phyloP scores from a whole-genome alignment of 345 rosid species.

The Camelina neglecta region DNA sequence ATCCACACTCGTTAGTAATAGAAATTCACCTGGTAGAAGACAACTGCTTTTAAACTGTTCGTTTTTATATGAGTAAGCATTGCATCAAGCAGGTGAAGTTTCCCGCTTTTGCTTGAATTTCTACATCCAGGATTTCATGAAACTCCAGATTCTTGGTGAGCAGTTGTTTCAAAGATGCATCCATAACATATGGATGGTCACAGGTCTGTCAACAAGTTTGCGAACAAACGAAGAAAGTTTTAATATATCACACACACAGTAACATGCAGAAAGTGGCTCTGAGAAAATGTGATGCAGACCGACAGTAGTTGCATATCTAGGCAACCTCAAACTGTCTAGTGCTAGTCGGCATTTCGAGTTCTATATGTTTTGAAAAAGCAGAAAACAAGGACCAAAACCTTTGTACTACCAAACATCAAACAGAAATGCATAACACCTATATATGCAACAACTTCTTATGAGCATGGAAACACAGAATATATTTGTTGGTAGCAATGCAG shows the following conservation, averaged over 20 bases:
- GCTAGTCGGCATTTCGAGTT: conserved; percentile 34
- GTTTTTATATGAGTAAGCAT: conserved; percentile 68
- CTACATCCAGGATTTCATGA: conserved; percentile 63
- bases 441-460: conserved; percentile 25
- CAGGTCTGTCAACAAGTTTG: conserved; percentile 71
- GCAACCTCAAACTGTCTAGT: conserved; percentile 31
- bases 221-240: conserved; percentile 26
- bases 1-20: conserved; percentile 20
- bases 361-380: conserved; percentile 4
- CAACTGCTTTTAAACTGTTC: conserved; percentile 62
- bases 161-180: conserved; percentile 50
- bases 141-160: conserved; percentile 48
- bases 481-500: conserved; percentile 25
- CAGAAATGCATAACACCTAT: conserved; percentile 8
- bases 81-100: conserved; percentile 73
- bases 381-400: conserved; percentile 26
- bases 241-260: conserved; percentile 22
- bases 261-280: conserved; percentile 28
- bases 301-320: conserved; percentile 27
- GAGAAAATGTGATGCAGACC: conserved; percentile 17
- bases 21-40: conserved; percentile 82
- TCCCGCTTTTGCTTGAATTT: conserved; percentile 90
- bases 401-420: conserved; percentile 14
- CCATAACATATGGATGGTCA: conserved; percentile 82
- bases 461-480: conserved; percentile 21